Evolutionary conservation across 352 stramenopile genomes (phyloP).

Genomic region (Phytopythium kandeliae): DNA sequence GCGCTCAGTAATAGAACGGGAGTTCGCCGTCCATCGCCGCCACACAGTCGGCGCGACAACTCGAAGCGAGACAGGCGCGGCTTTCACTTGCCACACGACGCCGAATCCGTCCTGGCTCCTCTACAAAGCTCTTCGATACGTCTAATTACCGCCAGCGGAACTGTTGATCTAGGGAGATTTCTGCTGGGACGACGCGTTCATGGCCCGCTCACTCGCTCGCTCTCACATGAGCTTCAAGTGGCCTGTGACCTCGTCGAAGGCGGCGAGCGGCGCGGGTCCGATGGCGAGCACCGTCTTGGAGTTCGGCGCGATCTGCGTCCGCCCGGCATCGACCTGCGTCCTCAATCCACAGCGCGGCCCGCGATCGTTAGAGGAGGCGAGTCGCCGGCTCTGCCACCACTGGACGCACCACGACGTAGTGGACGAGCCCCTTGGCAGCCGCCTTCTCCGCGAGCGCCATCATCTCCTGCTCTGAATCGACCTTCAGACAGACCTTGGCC

Average conservation of each 20-base stretch:
- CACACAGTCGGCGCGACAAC: no score
- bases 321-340: conserved; percentile 60
- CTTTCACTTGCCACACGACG: no score
- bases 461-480: conserved; percentile 83
- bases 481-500: conserved; percentile 82
- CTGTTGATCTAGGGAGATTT: neutral
- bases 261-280: conserved; percentile 59
- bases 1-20: conserved; percentile 2
- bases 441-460: conserved; percentile 60
- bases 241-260: conserved; percentile 64
- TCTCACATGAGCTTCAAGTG: conserved; percentile 85
- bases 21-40: neutral
- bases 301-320: conserved; percentile 82
- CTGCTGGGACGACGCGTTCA: neutral
- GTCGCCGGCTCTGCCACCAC: neutral
- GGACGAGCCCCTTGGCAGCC: conserved; percentile 50
- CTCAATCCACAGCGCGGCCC: neutral
- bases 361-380: neutral
- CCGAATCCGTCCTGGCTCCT: neutral
- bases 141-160: neutral
- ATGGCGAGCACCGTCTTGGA: conserved; percentile 84
- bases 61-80: no score
- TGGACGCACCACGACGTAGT: conserved; percentile 78
- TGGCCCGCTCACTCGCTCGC: no score
- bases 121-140: neutral